Evolutionary conservation across 1,139 yeast species (phyloP), one percentile per base, ranked within the genome.

Genomic region (Zygosaccharomyces sapae): DNA sequence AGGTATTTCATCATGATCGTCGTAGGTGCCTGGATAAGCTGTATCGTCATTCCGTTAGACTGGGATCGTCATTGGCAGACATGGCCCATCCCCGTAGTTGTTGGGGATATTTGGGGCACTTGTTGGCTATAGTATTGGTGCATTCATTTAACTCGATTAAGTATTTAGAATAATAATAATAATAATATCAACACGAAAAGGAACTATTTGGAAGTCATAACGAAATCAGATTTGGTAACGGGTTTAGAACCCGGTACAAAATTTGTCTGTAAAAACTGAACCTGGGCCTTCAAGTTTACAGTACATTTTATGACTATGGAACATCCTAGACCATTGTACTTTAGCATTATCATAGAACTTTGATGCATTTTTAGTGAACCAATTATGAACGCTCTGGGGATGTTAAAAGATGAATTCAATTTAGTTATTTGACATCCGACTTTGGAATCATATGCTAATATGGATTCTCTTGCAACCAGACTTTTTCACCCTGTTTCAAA

Each of bases 21-120:
- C 38, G 58, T 84, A 6, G 96, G 96, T 2, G 81, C 92, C 6
- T 92, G 97, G 97, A 59, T 88, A 2, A 97, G 97, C 8, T 96
- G 94, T 3, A 70, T 87, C 36, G 97, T 96, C 1, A 89, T 92
- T 50, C 97, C 97, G 0, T 74, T 92, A 49, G 98, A 92, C 66
- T 92, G 98, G 98, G 98, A 92, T 65, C 75, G 97, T 57, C 89
- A 86, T 24, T 92, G 98, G 98, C 98, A 92, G 67, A 77, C 74
- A 50, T 92, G 97, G 96, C 98, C 98, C n/a, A 78, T 88, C 49
- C 90, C 97, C 1, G 75, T 90, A 44, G 70, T 90, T 22, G 73
- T 78, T n/a, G 97, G 97, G 83, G 81, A 0, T 88, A 87, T 60
- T 25, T 73, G 1, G 97, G 97, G 77, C 82, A 2, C 73, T 81